Percentiles rank a stretch among this genome's conserved stretches.
These are phyloP conservation scores for Solanum chacoense DNA, from an alignment of 305 asterid species.

Conservation along the genomic window DNA sequence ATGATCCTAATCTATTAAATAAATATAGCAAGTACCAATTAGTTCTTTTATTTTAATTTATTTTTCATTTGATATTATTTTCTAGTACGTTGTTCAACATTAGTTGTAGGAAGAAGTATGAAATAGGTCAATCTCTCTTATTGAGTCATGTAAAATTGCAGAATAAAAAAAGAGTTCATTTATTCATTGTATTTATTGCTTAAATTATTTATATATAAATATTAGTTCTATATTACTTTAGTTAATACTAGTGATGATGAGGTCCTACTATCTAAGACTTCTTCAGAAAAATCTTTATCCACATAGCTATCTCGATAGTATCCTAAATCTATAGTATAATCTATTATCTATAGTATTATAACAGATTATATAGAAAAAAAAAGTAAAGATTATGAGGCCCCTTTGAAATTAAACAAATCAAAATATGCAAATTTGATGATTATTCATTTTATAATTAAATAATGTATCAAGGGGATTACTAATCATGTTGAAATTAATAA, in stretches of 20 bases:
- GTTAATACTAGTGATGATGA: not conserved
- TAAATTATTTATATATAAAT: no score
- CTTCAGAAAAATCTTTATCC: not conserved
- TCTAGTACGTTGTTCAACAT: not conserved
- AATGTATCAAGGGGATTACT: not conserved
- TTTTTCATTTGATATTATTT: not conserved
- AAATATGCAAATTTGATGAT: not conserved
- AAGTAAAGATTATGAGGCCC: not conserved
- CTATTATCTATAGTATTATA: not conserved
- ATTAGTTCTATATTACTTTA: not conserved
- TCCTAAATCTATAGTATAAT: not conserved
- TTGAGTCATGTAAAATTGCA: not conserved
- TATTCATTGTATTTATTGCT: not conserved
- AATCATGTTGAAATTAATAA: not conserved
- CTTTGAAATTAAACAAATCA: not conserved
- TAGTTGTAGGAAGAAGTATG: not conserved
- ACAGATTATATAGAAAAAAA: not conserved
- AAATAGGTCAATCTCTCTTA: not conserved
- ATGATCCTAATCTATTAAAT: not conserved
- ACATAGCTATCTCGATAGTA: not conserved
- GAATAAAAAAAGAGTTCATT: not conserved
- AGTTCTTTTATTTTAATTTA: not conserved
- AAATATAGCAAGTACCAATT: not conserved
- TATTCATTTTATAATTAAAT: not conserved
- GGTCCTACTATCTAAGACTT: not conserved